Base-by-base conservation (phyloP, 2,329 filamentous ascomycete species). In the Arthrobotrys megalospora region DNA sequence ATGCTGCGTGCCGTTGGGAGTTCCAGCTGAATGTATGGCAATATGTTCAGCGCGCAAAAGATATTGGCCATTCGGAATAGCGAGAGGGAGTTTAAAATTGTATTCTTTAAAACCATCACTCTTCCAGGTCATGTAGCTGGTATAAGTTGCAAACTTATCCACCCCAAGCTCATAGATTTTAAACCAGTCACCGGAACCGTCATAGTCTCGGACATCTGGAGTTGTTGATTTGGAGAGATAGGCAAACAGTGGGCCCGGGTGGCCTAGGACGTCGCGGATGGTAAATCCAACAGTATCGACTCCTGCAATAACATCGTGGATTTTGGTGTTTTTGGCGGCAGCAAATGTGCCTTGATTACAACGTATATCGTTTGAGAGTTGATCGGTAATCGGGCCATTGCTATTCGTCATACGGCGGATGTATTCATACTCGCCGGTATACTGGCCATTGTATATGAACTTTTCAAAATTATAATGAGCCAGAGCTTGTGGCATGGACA, bases 11-110 rank as follows among this genome's bases (percentile, higher is more conserved):
- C 84, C 83, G 6, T 81, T 81, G 32, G 76, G 52, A 11, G 76
- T 64, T 45, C 80, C 78, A 6, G 84, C 85, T 80, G 85, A 85
- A 82, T 86, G 85, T 36, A 87, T 83, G 10, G 82, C 86, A 66
- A 87, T 85, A 79, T 87, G 86, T 82, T 87, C 86, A 58, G 85
- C 82, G 7, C 86, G 82, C 24, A 87, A 80, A 4, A 87, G 81
- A 80, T 87, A 86, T 76, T 86, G 83, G 10, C 86, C 86, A 4
- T 82, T 81, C 1, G 86, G 85, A 1, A 83, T 82, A 32, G 81
- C 82, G 24, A 81, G 81, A 1, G 86, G 86, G 32, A 87, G 83
- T 1, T 82, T 83, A 36, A 85, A 84, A 14, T 78, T 82, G 66
- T 82, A 80, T 4, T 32, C 69, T 55, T 79, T 79, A 19, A 70